Evolutionary conservation across 768 basidiomycete species (phyloP).

Genomic region (Strobilomyces dryophilus): DNA sequence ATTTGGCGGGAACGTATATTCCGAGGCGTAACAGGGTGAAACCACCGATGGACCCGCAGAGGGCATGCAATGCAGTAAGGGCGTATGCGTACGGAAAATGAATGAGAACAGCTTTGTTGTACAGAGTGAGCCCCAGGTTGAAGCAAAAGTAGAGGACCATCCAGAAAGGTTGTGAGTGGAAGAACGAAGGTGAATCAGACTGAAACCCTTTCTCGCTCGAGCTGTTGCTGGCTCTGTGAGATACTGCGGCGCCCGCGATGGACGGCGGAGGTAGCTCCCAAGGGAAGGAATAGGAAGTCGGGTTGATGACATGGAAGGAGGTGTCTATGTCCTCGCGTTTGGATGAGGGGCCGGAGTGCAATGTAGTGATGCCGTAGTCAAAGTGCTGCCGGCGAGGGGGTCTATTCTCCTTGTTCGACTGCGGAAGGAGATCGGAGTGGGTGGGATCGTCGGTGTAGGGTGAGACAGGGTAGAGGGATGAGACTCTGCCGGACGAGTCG

Average conservation of each 20-base stretch:
- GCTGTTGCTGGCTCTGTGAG: not conserved
- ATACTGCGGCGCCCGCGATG: constrained; percentile 1
- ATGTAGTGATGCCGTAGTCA: constrained; percentile 16
- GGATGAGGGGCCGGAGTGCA: not conserved
- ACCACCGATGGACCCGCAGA: constrained; percentile 84
- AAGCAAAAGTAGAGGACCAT: constrained; percentile 81
- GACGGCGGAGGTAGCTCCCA: constrained; percentile 19
- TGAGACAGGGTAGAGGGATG: not conserved
- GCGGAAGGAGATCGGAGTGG: not conserved
- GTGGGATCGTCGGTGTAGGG: constrained; percentile 8
- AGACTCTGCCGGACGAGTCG: constrained; percentile 9
- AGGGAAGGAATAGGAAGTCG: constrained; percentile 12
- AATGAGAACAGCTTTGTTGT: constrained; percentile 91
- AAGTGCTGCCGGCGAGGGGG: constrained; percentile 17
- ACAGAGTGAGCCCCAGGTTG: constrained; percentile 89
- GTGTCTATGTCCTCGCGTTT: constrained; percentile 5
- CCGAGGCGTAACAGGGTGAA: constrained; percentile 55
- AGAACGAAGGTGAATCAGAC: constrained; percentile 18
- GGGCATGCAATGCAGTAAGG: constrained; percentile 86
- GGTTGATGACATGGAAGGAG: not conserved
- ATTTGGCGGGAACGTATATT: constrained; percentile 52
- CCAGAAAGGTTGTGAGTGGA: constrained; percentile 48
- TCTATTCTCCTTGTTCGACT: constrained; percentile 15
- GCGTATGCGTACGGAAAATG: constrained; percentile 96
- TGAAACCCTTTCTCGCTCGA: constrained; percentile 6